phyloP scores from a whole-genome alignment of 371 early-diverging fungal genomes.

The Fennellomyces sp. region DNA sequence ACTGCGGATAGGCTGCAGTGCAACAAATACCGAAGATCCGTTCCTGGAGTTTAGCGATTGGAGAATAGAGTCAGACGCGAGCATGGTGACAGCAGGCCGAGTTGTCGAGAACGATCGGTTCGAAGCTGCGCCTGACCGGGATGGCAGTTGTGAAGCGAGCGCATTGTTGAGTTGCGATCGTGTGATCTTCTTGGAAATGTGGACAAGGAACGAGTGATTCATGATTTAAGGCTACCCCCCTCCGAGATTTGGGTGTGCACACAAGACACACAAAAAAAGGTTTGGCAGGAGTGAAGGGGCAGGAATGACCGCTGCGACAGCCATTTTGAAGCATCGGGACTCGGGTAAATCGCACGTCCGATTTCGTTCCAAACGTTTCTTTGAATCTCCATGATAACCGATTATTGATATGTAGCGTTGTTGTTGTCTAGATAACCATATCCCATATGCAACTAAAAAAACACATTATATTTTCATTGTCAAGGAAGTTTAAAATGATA shows the following conservation, averaged over 20 bases:
- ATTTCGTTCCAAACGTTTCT: too few relatives aligned
- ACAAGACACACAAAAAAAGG: neutral
- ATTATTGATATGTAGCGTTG: too few relatives aligned
- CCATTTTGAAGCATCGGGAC: too few relatives aligned
- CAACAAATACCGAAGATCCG: constrained; percentile 30
- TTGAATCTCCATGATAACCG: too few relatives aligned
- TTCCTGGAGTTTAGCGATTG: constrained; percentile 22
- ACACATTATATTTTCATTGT: too few relatives aligned
- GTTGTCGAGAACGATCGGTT: constrained; percentile 32
- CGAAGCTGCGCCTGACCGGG: constrained; percentile 6
- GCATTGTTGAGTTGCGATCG: constrained; percentile 44
- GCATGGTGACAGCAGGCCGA: constrained; percentile 37
- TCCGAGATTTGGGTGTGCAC: neutral
- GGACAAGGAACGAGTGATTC: constrained; percentile 41
- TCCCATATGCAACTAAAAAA: too few relatives aligned
- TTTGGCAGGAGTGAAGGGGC: neutral
- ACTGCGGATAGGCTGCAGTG: constrained; percentile 37
- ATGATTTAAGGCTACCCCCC: constrained; percentile 3
- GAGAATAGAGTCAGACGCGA: constrained; percentile 36
- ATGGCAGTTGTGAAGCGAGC: constrained; percentile 38
- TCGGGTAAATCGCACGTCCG: too few relatives aligned
- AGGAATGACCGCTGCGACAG: too few relatives aligned
- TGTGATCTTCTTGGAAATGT: constrained; percentile 56
- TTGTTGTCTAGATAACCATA: too few relatives aligned
- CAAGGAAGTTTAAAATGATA: too few relatives aligned